A percentile compares a stretch with the other conserved stretches of the same genome.
phyloP scores from a whole-genome alignment of 352 stramenopile species.

The Pythium vanterpoolii region DNA sequence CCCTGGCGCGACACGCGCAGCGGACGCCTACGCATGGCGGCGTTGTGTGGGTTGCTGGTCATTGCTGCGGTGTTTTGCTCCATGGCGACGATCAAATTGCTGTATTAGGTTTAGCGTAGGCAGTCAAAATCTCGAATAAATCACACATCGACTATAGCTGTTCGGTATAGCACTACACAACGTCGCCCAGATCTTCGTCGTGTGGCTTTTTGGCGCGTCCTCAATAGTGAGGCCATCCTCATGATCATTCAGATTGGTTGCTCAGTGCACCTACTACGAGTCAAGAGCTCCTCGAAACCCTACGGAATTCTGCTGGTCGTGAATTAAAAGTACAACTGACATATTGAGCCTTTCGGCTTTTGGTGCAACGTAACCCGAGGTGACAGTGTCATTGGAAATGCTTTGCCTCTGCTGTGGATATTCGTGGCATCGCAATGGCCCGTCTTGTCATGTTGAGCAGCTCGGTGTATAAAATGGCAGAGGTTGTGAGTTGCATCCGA shows the following conservation, averaged over 20 bases:
- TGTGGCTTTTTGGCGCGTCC: no score
- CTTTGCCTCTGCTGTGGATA: no score
- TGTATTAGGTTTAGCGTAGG: slow-evolving; percentile 1
- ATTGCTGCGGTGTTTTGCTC: slow-evolving; percentile 54
- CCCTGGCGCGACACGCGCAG: slow-evolving; percentile 35
- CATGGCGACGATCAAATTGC: slow-evolving; percentile 45
- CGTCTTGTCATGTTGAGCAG: background rate
- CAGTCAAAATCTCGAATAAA: background rate
- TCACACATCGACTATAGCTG: background rate
- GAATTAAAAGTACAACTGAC: background rate
- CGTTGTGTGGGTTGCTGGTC: slow-evolving; percentile 28
- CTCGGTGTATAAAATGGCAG: background rate
- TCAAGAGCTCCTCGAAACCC: no score
- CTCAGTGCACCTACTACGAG: no score
- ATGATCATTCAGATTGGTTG: no score
- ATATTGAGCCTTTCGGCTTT: no score
- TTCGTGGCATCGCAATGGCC: no score
- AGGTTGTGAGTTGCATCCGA: background rate
- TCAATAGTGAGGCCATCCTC: no score
- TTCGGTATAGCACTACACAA: background rate
- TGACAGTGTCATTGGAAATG: no score
- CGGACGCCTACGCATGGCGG: slow-evolving; percentile 26
- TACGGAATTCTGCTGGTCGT: no score
- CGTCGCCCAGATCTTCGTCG: background rate
- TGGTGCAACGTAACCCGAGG: background rate